Base-by-base conservation (phyloP, 352 stramenopile species). In the Globisporangium cederbergense region DNA sequence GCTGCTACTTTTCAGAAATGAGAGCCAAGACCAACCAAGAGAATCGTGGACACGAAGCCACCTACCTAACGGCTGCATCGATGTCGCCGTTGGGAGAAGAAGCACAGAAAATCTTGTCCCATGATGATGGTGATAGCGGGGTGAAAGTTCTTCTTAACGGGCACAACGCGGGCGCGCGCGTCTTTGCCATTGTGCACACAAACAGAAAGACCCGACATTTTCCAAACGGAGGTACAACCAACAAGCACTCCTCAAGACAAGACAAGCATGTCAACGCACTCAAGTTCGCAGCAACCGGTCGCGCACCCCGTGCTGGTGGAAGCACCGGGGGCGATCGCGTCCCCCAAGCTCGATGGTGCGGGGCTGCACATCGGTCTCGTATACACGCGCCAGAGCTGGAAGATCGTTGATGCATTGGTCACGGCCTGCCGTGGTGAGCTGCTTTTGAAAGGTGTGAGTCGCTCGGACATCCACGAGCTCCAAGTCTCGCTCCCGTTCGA, bases 401-500 rank as follows among this genome's bases (percentile, higher is more conserved):
- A 76, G 10, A 58, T 80, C 6, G 68, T 74, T 14, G 60, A 76
- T 16, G 58, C 73, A 30, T 54, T 80, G 7, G 54, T 72, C 42
- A 64, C 46, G 6, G 36, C 73, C 11, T 80, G 73, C 20, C 73
- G 73, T 36, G 67, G 43, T 6, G 73, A 80, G 45, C 58, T 80
- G 32, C 36, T 78, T 59, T 42, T 72, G 32, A 74, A 71, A 28
- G 68, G 71, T 20, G 68, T 80, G 30, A 53, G 56, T 18, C 72
- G 73, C 50, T 34, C 63, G 2, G 59, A 68, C 46, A 55, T 80
- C n/a, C 71, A 78, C 34, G 62, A 76, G 62, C 30, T 64, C 8
- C 67, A 72, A 10, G 73, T 78, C 2, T 61, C 65, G 18, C 55
- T 74, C 59, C 71, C 73, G 32, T 76, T 77, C 28, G 71, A 80